These are phyloP conservation scores for Solanum chiquidenum DNA, from an alignment of 257 asterid species.

Conservation along the genomic window DNA sequence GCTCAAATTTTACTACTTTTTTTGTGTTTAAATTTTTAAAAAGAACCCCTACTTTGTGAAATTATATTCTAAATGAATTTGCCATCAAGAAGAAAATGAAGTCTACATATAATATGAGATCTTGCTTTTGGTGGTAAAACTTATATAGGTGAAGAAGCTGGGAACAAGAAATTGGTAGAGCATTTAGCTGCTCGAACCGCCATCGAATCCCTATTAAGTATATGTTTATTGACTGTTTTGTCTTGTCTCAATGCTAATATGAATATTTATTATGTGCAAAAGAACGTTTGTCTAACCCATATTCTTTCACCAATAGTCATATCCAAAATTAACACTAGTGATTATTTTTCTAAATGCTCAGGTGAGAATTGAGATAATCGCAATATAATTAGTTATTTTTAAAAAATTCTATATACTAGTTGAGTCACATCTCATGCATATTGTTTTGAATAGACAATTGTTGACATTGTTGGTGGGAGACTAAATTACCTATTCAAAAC, in stretches of 20 bases:
- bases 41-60: constrained; percentile 15
- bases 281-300: not conserved
- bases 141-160: constrained; percentile 7
- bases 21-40: not conserved
- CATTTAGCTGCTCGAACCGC: constrained; percentile 8
- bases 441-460: not conserved
- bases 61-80: constrained; percentile 18
- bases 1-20: not conserved
- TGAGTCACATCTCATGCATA: not conserved
- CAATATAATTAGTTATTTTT: not conserved
- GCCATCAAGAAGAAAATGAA: constrained; percentile 11
- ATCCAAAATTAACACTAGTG: constrained; percentile 4
- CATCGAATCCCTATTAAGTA: constrained; percentile 14
- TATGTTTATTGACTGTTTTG: too few species aligned
- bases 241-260: not conserved
- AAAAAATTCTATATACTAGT: not conserved
- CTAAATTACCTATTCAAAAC: too few species aligned
- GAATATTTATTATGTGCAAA: not conserved
- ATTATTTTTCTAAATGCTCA: not conserved
- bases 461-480: too few species aligned
- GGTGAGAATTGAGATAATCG: not conserved
- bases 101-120: constrained; percentile 5
- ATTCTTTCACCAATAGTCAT: constrained; percentile 2
- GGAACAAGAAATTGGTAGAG: constrained; percentile 16
- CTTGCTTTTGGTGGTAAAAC: constrained; percentile 5